phyloP scores from a whole-genome alignment of 179 eudicot genomes.

The Vitellaria paradoxa region DNA sequence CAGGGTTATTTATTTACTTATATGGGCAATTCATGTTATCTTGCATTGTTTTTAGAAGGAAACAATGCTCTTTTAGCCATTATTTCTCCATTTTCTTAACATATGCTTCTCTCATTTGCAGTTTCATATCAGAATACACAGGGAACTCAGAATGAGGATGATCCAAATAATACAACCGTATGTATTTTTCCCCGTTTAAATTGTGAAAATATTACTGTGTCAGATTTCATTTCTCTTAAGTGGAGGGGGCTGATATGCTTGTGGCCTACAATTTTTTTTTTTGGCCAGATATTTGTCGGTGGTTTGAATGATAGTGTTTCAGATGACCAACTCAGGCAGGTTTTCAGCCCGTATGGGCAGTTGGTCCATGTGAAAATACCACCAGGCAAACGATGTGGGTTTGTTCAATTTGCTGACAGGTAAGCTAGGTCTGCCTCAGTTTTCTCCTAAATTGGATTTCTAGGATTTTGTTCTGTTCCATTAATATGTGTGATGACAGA shows the following conservation, averaged over 20 bases:
- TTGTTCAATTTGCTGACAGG: slow-evolving; percentile 95
- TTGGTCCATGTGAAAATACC: slow-evolving; percentile 94
- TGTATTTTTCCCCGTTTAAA: slow-evolving; percentile 30
- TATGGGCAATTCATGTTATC: neutral
- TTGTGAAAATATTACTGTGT: neutral
- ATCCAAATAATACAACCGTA: slow-evolving; percentile 97
- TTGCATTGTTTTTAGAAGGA: neutral
- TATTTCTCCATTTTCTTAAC: slow-evolving; percentile 2
- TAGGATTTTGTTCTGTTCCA: slow-evolving; percentile 1
- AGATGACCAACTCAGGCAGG: slow-evolving; percentile 82
- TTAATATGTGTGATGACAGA: slow-evolving; percentile 33
- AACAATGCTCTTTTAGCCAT: neutral
- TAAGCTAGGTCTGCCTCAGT: slow-evolving; percentile 18
- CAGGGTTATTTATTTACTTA: neutral
- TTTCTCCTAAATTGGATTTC: neutral
- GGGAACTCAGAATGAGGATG: slow-evolving; percentile 83
- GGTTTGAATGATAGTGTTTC: slow-evolving; percentile 76
- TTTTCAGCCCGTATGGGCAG: slow-evolving; percentile 78
- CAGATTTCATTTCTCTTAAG: neutral
- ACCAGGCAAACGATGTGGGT: slow-evolving; percentile 92
- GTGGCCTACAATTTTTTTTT: slow-evolving; percentile 3
- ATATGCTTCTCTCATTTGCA: slow-evolving; percentile 37
- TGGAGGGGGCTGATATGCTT: neutral
- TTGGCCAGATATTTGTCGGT: slow-evolving; percentile 93
- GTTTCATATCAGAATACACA: slow-evolving; percentile 67